These are phyloP conservation scores for Plasmodium sp. DNA, from an alignment of 169 alveolate genomes.

Conservation along the genomic window DNA sequence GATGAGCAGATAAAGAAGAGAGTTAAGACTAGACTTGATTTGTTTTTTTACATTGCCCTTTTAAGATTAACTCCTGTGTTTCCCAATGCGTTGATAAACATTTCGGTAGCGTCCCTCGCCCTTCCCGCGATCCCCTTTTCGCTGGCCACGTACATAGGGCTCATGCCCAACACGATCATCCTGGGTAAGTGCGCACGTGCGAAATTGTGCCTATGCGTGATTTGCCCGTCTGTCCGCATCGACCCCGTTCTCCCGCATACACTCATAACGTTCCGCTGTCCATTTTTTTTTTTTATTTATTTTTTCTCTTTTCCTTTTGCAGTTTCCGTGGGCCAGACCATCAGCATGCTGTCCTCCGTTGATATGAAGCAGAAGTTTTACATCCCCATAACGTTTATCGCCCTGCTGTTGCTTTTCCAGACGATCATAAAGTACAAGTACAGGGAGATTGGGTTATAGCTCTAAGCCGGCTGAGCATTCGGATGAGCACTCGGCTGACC, in stretches of 20 bases:
- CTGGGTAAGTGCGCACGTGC: constrained; percentile 8
- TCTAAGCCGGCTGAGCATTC: no score
- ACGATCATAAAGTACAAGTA: constrained; percentile 18
- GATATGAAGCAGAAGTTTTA: constrained; percentile 54
- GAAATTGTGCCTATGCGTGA: not conserved
- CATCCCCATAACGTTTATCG: constrained; percentile 51
- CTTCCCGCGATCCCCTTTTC: constrained; percentile 58
- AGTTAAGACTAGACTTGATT: constrained; percentile 35
- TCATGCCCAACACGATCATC: constrained; percentile 49
- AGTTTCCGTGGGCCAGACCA: constrained; percentile 70
- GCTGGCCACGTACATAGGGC: constrained; percentile 40
- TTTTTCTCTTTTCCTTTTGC: not conserved
- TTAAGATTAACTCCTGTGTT: constrained; percentile 70
- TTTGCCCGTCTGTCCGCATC: not conserved
- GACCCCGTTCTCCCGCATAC: not conserved
- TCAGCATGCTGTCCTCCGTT: constrained; percentile 34
- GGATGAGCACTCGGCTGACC: not conserved
- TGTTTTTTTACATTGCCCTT: constrained; percentile 57
- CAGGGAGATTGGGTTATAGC: constrained; percentile 2
- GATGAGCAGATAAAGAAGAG: constrained; percentile 45
- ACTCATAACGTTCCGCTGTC: not conserved
- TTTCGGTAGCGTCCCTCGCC: constrained; percentile 26
- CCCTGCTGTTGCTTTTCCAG: constrained; percentile 46
- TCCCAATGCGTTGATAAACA: constrained; percentile 49
- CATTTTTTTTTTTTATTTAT: no score